These are phyloP conservation scores for Russula dissimulans DNA, from an alignment of 768 basidiomycete genomes.

Conservation along the genomic window DNA sequence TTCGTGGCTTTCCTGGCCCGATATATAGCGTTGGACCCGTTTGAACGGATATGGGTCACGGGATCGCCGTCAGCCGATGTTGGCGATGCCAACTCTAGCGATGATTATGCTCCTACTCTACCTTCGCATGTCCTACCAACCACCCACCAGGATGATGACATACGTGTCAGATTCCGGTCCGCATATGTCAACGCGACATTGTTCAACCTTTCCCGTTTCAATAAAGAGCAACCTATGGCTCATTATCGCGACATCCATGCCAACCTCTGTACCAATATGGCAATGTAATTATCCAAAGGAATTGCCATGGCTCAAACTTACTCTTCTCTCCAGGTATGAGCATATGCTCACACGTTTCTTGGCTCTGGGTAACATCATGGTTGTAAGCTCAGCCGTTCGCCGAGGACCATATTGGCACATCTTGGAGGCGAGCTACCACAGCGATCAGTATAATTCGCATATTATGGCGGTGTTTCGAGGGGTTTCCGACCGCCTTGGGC, in stretches of 20 bases:
- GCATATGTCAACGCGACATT: constrained; percentile 51
- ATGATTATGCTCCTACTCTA: constrained; percentile 1
- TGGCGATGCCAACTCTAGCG: not conserved
- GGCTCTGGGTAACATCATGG: constrained; percentile 66
- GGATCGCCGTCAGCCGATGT: constrained; percentile 6
- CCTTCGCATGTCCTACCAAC: constrained; percentile 42
- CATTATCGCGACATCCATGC: constrained; percentile 43
- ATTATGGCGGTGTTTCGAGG: constrained; percentile 47
- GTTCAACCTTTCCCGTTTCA: constrained; percentile 41
- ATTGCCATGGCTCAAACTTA: not conserved
- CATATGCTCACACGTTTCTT: constrained; percentile 64
- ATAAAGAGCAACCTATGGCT: constrained; percentile 25
- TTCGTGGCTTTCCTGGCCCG: constrained; percentile 55
- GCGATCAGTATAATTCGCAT: constrained; percentile 30
- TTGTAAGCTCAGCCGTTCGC: constrained; percentile 66
- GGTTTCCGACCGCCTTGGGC: constrained; percentile 58
- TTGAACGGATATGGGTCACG: constrained; percentile 39
- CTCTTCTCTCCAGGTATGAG: constrained; percentile 37
- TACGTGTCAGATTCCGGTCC: constrained; percentile 74
- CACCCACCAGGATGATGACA: constrained; percentile 61
- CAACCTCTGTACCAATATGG: constrained; percentile 36
- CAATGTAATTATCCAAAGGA: constrained; percentile 35
- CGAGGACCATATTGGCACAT: constrained; percentile 85
- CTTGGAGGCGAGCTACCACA: constrained; percentile 54
- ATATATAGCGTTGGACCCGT: constrained; percentile 53